phyloP scores from a whole-genome alignment of 1,284 basidiomycete species.

The Apiotrichum mycotoxinovorans region DNA sequence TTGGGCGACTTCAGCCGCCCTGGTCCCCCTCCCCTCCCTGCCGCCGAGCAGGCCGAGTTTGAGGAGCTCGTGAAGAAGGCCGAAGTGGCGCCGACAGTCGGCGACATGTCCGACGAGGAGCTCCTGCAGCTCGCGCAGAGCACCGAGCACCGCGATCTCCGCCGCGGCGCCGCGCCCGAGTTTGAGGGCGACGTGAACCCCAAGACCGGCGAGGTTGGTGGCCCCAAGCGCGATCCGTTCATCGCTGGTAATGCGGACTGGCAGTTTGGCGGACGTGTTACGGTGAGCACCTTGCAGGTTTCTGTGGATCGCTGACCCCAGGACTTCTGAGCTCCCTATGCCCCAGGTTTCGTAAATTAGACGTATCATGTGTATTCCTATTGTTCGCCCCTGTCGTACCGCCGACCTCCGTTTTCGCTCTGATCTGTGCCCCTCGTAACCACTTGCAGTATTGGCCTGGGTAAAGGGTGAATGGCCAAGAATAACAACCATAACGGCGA shows the following conservation, averaged over 20 bases:
- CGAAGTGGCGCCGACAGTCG: constrained; percentile 22
- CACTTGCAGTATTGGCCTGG: too few relatives aligned
- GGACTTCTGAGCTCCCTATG: too few relatives aligned
- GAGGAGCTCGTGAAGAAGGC: constrained; percentile 45
- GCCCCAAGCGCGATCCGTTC: constrained; percentile 58
- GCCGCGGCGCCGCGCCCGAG: constrained; percentile 51
- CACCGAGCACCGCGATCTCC: constrained; percentile 53
- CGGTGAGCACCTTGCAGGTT: too few relatives aligned
- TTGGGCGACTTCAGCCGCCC: constrained; percentile 33
- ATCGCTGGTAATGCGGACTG: constrained; percentile 46
- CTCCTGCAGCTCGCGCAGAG: neutral
- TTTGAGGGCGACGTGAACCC: constrained; percentile 58
- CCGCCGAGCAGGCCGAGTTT: constrained; percentile 50
- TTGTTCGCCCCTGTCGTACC: too few relatives aligned
- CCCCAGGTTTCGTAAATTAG: too few relatives aligned
- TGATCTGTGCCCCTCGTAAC: too few relatives aligned
- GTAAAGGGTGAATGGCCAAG: too few relatives aligned
- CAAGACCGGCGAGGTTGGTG: constrained; percentile 56
- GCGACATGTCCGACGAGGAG: neutral
- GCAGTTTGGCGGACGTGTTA: constrained; percentile 50
- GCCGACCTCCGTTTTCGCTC: too few relatives aligned
- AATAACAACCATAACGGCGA: too few relatives aligned
- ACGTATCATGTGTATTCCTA: too few relatives aligned
- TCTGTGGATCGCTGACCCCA: neutral
- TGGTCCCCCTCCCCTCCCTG: constrained; percentile 45